phyloP scores from a whole-genome alignment of 306 rosid genomes.

The Rosa persica region DNA sequence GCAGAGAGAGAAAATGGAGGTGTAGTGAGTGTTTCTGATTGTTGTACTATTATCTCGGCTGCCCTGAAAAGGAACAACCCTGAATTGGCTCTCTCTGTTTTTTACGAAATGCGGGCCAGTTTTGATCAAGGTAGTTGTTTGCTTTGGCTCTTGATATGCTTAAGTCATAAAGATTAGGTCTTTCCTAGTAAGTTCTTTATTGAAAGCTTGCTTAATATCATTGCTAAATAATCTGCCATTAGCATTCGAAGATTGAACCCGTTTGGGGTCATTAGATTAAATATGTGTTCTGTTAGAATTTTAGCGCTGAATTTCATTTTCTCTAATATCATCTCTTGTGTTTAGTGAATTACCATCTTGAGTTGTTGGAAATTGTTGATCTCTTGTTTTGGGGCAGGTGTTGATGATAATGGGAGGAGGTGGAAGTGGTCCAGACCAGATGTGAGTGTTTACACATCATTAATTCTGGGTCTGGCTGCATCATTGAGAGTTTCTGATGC shows the following conservation, averaged over 20 bases:
- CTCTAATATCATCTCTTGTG: neutral
- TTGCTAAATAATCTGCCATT: neutral
- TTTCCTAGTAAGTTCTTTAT: neutral
- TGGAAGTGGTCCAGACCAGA: slow-evolving; percentile 95
- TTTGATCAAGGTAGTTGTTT: slow-evolving; percentile 53
- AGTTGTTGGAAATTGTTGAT: slow-evolving; percentile 8
- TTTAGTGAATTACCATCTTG: neutral
- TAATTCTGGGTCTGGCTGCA: slow-evolving; percentile 80
- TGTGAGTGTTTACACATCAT: slow-evolving; percentile 48
- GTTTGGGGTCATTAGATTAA: neutral
- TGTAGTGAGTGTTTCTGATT: slow-evolving; percentile 49
- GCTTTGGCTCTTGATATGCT: neutral
- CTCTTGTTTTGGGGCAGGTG: slow-evolving; percentile 40
- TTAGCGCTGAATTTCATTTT: neutral
- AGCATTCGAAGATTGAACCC: neutral
- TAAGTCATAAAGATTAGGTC: neutral
- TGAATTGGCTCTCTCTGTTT: slow-evolving; percentile 71
- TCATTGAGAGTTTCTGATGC: slow-evolving; percentile 91
- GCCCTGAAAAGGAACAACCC: slow-evolving; percentile 66
- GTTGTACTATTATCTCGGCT: slow-evolving; percentile 57
- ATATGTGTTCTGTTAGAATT: neutral
- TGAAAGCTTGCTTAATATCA: neutral
- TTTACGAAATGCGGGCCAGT: slow-evolving; percentile 80
- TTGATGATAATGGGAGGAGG: slow-evolving; percentile 45
- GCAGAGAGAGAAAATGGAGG: slow-evolving; percentile 39